Conservation (phyloP, 257 asterid species). For the Solanum ossicruentum region DNA sequence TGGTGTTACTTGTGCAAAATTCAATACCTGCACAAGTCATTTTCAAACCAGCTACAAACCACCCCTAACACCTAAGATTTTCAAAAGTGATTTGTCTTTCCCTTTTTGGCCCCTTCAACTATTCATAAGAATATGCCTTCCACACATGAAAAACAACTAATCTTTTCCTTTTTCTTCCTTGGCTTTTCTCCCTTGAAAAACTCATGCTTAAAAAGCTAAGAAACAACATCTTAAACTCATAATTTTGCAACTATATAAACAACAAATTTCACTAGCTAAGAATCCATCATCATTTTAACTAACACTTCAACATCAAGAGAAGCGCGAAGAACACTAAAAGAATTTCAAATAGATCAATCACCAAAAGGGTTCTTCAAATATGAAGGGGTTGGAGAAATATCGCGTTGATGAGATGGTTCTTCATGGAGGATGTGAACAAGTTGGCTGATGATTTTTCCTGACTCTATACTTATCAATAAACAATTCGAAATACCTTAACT, state of each 20-base stretch:
- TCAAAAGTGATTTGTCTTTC: neutral
- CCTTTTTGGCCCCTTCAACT: neutral
- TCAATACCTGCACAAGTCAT: neutral
- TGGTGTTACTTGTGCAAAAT: neutral
- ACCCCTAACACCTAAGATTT: neutral
- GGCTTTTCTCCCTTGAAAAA: neutral
- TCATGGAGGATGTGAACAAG: conserved; percentile 27
- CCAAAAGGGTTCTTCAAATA: neutral
- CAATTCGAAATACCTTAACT: neutral
- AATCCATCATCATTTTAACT: neutral
- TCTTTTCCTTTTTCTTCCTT: conserved; percentile 10
- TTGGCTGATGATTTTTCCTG: conserved; percentile 26
- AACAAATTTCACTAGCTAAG: neutral
- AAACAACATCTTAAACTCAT: neutral
- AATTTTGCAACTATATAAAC: neutral
- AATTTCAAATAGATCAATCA: conserved; percentile 9
- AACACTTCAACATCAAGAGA: neutral
- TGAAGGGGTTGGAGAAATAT: neutral
- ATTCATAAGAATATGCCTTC: neutral
- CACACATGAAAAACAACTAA: conserved; percentile 11
- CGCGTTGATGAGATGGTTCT: neutral
- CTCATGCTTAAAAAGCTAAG: conserved; percentile 1
- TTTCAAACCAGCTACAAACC: neutral
- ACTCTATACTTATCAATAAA: no score
- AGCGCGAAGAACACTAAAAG: neutral